phyloP scores from a whole-genome alignment of 2,329 filamentous ascomycete species.

The Xylariaceae sp. region DNA sequence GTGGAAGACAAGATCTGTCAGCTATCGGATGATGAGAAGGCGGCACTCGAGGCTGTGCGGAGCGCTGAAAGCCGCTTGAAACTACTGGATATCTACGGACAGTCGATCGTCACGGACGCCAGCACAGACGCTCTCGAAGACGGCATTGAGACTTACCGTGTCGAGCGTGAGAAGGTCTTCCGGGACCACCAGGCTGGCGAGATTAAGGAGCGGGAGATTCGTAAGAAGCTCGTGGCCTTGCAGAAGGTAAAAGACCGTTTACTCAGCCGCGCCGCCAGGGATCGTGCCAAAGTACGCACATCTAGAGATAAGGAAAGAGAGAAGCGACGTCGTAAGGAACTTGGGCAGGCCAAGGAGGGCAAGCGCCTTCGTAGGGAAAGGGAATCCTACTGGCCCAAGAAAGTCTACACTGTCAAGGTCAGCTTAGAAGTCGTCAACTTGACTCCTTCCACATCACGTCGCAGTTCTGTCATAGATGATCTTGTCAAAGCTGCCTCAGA shows the following conservation, averaged over 20 bases:
- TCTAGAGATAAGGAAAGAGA: slow-evolving; percentile 44
- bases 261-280: slow-evolving; percentile 32
- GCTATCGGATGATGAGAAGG: slow-evolving; percentile 40
- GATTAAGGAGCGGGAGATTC: slow-evolving; percentile 41
- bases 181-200: slow-evolving; percentile 34
- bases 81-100: slow-evolving; percentile 50
- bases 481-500: slow-evolving; percentile 50
- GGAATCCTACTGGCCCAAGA: slow-evolving; percentile 56
- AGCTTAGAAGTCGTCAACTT: slow-evolving; percentile 53
- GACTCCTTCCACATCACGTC: slow-evolving; percentile 54
- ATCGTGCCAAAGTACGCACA: slow-evolving; percentile 36
- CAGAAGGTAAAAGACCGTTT: slow-evolving; percentile 44
- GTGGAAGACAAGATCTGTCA: slow-evolving; percentile 41
- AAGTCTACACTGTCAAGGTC: slow-evolving; percentile 56
- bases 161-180: slow-evolving; percentile 51
- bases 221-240: slow-evolving; percentile 40
- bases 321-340: slow-evolving; percentile 44
- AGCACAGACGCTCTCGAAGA: slow-evolving; percentile 41
- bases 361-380: slow-evolving; percentile 50
- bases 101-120: slow-evolving; percentile 42
- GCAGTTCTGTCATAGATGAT: slow-evolving; percentile 59
- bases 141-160: slow-evolving; percentile 48
- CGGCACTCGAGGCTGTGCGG: slow-evolving; percentile 39
- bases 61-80: slow-evolving; percentile 48
- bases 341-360: slow-evolving; percentile 50